A percentile compares a stretch with the other conserved stretches of the same genome.
Evolutionary conservation across 345 rosid species (phyloP).

Genomic region (Mallotus nudiflorus): DNA sequence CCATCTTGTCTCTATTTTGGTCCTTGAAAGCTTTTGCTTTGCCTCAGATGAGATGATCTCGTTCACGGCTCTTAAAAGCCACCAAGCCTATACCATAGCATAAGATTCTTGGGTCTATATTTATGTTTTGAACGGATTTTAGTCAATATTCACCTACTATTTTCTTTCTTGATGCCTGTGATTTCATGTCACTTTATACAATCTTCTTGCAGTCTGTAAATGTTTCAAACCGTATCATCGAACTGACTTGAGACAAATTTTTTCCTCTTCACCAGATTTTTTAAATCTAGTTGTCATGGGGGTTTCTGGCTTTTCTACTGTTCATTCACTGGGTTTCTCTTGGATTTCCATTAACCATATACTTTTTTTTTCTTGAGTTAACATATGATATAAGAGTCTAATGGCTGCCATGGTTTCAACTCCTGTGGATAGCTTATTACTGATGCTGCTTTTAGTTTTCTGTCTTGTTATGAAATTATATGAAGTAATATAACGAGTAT

Average conservation of each 20-base stretch:
- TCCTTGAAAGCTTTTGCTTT: constrained; percentile 16
- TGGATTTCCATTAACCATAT: constrained; percentile 25
- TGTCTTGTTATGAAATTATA: constrained; percentile 3
- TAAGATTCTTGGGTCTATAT: constrained; percentile 4
- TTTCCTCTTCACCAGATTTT: constrained; percentile 19
- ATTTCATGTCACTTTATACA: constrained; percentile 38
- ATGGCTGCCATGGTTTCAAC: neutral
- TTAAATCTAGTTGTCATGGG: constrained; percentile 17
- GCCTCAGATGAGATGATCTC: constrained; percentile 9
- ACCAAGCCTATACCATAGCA: neutral
- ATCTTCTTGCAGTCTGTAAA: neutral
- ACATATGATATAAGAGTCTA: constrained; percentile 32
- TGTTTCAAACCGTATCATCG: constrained; percentile 17
- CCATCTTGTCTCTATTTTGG: constrained; percentile 33
- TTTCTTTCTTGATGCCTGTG: constrained; percentile 26
- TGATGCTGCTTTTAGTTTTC: constrained; percentile 3
- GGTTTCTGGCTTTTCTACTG: constrained; percentile 29
- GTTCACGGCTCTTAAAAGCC: constrained; percentile 8
- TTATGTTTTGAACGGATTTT: neutral
- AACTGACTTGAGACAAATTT: constrained; percentile 13
- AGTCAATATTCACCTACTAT: constrained; percentile 8
- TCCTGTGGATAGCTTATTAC: neutral
- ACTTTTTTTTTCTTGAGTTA: constrained; percentile 10
- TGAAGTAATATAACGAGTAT: constrained; percentile 13
- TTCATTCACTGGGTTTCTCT: constrained; percentile 12